phyloP scores from a whole-genome alignment of 352 stramenopile species.

The Globisporangium acanthophoron region DNA sequence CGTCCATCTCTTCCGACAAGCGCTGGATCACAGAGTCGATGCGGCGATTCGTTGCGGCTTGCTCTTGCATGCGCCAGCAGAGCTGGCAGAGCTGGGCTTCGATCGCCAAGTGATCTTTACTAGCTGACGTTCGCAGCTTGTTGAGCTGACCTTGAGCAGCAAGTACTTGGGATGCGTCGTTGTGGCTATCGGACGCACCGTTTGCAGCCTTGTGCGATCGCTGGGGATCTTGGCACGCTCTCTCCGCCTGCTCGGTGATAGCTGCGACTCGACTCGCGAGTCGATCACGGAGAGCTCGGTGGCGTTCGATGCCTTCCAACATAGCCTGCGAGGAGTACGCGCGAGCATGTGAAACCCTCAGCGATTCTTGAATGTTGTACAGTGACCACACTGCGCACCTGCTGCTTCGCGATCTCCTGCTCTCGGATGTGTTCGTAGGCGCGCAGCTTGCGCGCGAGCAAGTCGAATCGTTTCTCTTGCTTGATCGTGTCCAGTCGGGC shows the following conservation, averaged over 20 bases:
- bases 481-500: constrained; percentile 33
- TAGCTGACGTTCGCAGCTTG: constrained; percentile 9
- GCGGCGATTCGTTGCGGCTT: constrained; percentile 18
- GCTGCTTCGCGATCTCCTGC: constrained; percentile 24
- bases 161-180: neutral
- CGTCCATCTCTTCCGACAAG: constrained; percentile 6
- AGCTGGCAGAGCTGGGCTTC: constrained; percentile 28
- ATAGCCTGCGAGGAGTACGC: constrained; percentile 1
- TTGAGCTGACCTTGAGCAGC: constrained; percentile 5
- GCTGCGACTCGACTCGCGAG: constrained; percentile 4
- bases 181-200: neutral
- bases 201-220: neutral
- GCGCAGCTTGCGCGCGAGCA: constrained; percentile 15
- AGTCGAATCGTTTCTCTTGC: constrained; percentile 24
- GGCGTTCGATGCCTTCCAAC: neutral
- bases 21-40: constrained; percentile 14
- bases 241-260: neutral
- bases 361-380: neutral
- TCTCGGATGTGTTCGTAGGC: constrained; percentile 23
- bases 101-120: constrained; percentile 12
- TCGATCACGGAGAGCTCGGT: neutral
- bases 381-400: constrained; percentile 6
- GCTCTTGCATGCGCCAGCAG: constrained; percentile 26
- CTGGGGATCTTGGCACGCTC: neutral
- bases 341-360: neutral